Evolutionary conservation across 331 rosid genomes (phyloP).

Genomic region (Rhamnella rubrinervis): DNA sequence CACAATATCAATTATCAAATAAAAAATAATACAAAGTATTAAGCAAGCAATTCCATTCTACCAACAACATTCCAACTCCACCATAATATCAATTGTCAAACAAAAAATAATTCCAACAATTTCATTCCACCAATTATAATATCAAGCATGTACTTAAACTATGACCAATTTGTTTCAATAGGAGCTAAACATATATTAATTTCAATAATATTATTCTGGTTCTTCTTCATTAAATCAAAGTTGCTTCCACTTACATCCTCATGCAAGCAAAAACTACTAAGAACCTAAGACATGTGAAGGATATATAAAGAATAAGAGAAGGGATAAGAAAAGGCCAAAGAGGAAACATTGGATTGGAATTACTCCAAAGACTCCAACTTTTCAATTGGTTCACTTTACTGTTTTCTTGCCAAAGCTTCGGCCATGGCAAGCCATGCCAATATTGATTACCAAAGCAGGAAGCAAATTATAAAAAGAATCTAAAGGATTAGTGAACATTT

Average conservation of each 20-base stretch:
- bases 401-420: slow-evolving; percentile 27
- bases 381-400: slow-evolving; percentile 34
- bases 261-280: slow-evolving; percentile 3
- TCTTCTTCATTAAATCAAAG: neutral
- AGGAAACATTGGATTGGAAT: slow-evolving; percentile 24
- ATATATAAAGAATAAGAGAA: neutral
- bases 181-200: neutral
- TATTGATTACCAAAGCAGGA: slow-evolving; percentile 25
- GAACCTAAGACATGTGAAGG: neutral
- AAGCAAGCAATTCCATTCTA: too few relatives aligned
- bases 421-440: slow-evolving; percentile 20
- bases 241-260: slow-evolving; percentile 21
- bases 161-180: too few relatives aligned
- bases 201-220: neutral
- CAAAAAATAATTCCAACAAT: too few relatives aligned
- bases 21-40: too few relatives aligned
- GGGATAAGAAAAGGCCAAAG: neutral
- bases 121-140: too few relatives aligned
- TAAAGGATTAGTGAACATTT: too few relatives aligned
- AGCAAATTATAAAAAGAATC: neutral
- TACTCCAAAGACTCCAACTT: slow-evolving; percentile 34
- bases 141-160: too few relatives aligned
- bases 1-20: too few relatives aligned
- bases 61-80: too few relatives aligned
- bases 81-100: too few relatives aligned